Evolutionary conservation across 768 basidiomycete species (phyloP).

Genomic region (Lentinula boryana): DNA sequence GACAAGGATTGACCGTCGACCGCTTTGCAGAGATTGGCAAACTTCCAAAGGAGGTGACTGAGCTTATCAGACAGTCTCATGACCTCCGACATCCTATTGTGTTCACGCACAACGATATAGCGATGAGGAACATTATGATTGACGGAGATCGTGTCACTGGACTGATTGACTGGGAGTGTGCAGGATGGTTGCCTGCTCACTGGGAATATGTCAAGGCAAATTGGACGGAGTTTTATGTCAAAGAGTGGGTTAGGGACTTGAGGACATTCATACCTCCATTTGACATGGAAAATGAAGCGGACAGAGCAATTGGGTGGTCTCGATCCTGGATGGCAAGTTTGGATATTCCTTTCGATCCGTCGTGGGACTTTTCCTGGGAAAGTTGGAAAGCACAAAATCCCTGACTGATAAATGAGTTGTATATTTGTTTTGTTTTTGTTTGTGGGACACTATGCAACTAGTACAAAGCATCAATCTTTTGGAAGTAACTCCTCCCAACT

Average conservation of each 20-base stretch:
- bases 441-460: too few relatives aligned
- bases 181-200: conserved; percentile 29
- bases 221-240: background rate
- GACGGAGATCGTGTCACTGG: conserved; percentile 21
- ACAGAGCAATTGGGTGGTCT: background rate
- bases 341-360: background rate
- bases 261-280: background rate
- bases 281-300: background rate
- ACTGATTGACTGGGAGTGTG: conserved; percentile 30
- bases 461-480: too few relatives aligned
- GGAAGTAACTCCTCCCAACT: too few relatives aligned
- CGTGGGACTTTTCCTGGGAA: too few relatives aligned
- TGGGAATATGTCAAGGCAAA: conserved; percentile 23
- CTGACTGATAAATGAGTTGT: too few relatives aligned
- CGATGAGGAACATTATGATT: too few relatives aligned
- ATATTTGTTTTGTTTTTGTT: too few relatives aligned
- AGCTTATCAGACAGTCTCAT: background rate
- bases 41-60: background rate
- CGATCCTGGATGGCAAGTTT: background rate
- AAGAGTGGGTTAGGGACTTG: background rate
- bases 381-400: too few relatives aligned
- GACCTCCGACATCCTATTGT: background rate
- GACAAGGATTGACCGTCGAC: background rate
- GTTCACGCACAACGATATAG: too few relatives aligned
- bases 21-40: background rate